phyloP scores from a whole-genome alignment of 2,329 filamentous ascomycete genomes.

The Talaromyces funiculosus region DNA sequence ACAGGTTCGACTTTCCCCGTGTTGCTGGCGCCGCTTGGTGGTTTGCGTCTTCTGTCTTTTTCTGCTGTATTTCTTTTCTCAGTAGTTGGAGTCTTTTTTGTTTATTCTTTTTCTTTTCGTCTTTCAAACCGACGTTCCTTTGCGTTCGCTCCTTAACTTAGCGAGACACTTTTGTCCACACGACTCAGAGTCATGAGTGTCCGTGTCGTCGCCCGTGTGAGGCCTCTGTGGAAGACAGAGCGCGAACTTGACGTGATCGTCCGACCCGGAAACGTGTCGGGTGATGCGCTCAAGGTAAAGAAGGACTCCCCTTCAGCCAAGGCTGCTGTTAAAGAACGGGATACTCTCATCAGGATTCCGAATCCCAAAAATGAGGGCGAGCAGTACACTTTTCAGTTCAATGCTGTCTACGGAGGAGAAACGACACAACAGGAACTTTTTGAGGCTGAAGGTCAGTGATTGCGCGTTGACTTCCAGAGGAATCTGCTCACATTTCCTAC shows the following conservation, averaged over 20 bases:
- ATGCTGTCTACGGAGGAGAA: conserved; percentile 77
- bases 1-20: not conserved
- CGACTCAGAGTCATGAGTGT: conserved; percentile 46
- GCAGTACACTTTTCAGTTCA: conserved; percentile 91
- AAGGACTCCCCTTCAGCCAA: conserved; percentile 22
- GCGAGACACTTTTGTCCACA: not conserved
- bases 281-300: conserved; percentile 21
- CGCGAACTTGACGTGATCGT: conserved; percentile 84
- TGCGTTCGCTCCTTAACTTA: not conserved
- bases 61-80: conserved; percentile 2
- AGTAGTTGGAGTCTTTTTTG: conserved; percentile 3
- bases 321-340: conserved; percentile 45
- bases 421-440: conserved; percentile 84
- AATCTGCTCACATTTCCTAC: conserved; percentile 14
- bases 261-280: conserved; percentile 46
- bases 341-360: conserved; percentile 75
- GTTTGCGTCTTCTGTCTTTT: conserved; percentile 1
- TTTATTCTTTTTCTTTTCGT: not conserved
- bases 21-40: not conserved
- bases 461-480: not conserved
- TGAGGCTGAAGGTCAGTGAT: conserved; percentile 69
- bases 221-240: conserved; percentile 81
- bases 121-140: not conserved
- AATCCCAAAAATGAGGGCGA: conserved; percentile 90
- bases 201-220: conserved; percentile 82